Base-by-base conservation (phyloP, 2,329 filamentous ascomycete genomes). In the Alternaria angustiovoidea region DNA sequence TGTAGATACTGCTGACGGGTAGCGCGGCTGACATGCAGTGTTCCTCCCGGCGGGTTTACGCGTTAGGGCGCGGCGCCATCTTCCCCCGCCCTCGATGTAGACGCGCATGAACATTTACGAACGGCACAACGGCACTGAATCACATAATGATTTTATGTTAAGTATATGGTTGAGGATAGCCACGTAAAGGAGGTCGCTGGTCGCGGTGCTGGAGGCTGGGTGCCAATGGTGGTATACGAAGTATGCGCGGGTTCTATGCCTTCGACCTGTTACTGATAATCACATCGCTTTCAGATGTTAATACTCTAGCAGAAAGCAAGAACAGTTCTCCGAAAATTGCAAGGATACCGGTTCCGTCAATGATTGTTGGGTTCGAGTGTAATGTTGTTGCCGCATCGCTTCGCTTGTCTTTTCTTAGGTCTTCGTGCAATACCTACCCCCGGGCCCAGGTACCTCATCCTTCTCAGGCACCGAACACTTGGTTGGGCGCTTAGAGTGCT, bases 1-100 rank as follows among this genome's bases (percentile, higher is more conserved):
- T 62, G 55, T 63, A 62, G 59, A 63, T 20, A 57, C 58, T 57
- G 62, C 61, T 61, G 46, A 38, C 11, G 49, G 62, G 44, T 58
- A 61, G 66, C 59, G 57, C 54, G 51, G 68, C 69, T 67, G 67
- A 69, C 66, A 62, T 62, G 63, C 60, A 57, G 41, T 30, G 20
- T 38, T 49, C 46, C 46, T 36, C 34, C 46, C 18, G 46, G 58
- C 54, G 58, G 61, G 58, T 52, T 49, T 49, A 39, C 51, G 57
- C 47, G 49, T 55, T 52, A 39, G 44, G 43, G 51, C 41, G 46
- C 51, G 49, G 57, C 44, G 54, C 43, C 53, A 51, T 54, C 22
- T 28, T 58, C 48, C 61, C 61, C 51, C 49, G 26, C 54, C 49
- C 53, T 38, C 46, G 51, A 52, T 48, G 28, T 3, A 36, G 39